Conservation (phyloP, 208 protist species). For the Crithidia bombi region DNA sequence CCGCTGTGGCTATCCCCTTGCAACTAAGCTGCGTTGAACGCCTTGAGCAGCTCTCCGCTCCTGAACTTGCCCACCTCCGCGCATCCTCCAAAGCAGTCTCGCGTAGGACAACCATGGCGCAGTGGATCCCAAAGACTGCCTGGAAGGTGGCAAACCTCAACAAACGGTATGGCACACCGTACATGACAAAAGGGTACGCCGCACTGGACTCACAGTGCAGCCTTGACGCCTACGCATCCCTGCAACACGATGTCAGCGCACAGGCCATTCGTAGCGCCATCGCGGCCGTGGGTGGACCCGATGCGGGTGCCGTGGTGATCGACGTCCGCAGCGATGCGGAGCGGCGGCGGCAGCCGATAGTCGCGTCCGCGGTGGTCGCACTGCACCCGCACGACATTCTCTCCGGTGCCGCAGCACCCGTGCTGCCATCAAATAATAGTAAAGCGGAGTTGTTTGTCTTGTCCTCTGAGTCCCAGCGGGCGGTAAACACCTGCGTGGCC, state of each 20-base stretch:
- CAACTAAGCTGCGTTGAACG: no score
- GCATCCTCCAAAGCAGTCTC: no score
- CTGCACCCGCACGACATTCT: constrained; percentile 83
- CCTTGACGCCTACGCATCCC: constrained; percentile 43
- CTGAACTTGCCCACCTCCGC: no score
- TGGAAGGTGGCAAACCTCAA: constrained; percentile 89
- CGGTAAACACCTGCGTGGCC: constrained; percentile 53
- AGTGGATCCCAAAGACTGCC: constrained; percentile 90
- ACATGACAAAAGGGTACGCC: constrained; percentile 48
- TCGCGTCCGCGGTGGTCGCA: constrained; percentile 35
- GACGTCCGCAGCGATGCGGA: constrained; percentile 67
- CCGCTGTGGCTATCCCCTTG: no score
- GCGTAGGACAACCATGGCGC: constrained; percentile 78
- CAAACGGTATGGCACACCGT: constrained; percentile 79
- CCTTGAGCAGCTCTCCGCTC: no score
- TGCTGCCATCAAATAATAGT: constrained; percentile 61
- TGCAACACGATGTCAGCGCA: constrained; percentile 9
- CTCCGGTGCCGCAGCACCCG: constrained; percentile 67
- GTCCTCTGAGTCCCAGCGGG: constrained; percentile 48
- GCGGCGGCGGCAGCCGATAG: constrained; percentile 33
- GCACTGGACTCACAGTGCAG: constrained; percentile 22
- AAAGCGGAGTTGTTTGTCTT: constrained; percentile 68
- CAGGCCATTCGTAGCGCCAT: constrained; percentile 7
- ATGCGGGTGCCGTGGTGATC: constrained; percentile 52
- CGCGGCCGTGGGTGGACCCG: background rate